Percentiles rank a stretch among this genome's conserved stretches.
Evolutionary conservation across 208 protist species (phyloP).

Genomic region (Angomonas ambiguus): DNA sequence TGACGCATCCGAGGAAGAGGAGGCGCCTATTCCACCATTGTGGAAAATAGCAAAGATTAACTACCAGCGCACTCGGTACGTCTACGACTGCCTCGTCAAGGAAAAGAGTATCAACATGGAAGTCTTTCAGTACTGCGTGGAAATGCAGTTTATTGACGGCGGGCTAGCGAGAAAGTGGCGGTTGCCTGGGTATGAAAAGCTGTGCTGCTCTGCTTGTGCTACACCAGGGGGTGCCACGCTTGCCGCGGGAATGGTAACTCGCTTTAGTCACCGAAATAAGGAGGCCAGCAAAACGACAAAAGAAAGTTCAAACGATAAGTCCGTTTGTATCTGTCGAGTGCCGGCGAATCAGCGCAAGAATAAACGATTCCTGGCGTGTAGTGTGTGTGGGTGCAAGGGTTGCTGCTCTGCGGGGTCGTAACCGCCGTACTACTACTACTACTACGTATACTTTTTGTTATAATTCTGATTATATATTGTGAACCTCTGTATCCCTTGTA

Average conservation of each 20-base stretch:
- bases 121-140: constrained; percentile 80
- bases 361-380: constrained; percentile 55
- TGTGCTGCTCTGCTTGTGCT: constrained; percentile 80
- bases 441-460: too few relatives aligned
- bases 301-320: constrained; percentile 14
- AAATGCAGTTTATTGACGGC: constrained; percentile 82
- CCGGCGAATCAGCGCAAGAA: constrained; percentile 52
- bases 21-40: constrained; percentile 46
- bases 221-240: constrained; percentile 63
- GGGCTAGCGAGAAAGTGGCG: constrained; percentile 70
- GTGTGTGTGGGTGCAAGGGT: constrained; percentile 71
- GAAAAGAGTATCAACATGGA: constrained; percentile 46
- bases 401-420: constrained; percentile 70
- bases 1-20: not conserved
- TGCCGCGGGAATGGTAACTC: constrained; percentile 38
- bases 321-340: constrained; percentile 79
- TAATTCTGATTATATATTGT: too few relatives aligned
- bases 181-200: constrained; percentile 75
- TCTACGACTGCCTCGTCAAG: constrained; percentile 57
- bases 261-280: constrained; percentile 54
- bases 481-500: too few relatives aligned
- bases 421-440: too few relatives aligned
- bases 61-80: constrained; percentile 72
- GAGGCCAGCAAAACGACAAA: constrained; percentile 24
- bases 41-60: constrained; percentile 83